phyloP scores from a whole-genome alignment of 768 basidiomycete species.

The Trametes punicea region DNA sequence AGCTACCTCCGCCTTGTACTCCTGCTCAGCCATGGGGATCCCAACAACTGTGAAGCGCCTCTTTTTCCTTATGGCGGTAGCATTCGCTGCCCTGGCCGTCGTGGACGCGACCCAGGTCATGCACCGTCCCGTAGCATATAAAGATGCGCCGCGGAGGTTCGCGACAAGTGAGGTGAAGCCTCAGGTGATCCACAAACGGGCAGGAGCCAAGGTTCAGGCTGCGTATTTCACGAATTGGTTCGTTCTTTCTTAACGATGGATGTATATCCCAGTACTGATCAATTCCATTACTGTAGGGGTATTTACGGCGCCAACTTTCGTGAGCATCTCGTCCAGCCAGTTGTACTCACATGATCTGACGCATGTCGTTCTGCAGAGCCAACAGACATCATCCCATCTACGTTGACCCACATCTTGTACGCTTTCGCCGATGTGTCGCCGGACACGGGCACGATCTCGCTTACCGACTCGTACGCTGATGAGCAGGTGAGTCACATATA shows the following conservation, averaged over 20 bases:
- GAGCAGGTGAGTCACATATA: conserved; percentile 42
- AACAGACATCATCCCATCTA: conserved; percentile 52
- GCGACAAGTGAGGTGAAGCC: conserved; percentile 32
- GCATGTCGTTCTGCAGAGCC: conserved; percentile 45
- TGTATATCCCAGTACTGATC: neutral
- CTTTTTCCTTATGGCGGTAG: conserved; percentile 16
- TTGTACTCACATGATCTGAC: neutral
- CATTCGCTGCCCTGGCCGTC: conserved; percentile 19
- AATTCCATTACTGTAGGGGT: conserved; percentile 20
- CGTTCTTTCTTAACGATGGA: neutral
- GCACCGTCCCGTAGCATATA: conserved; percentile 49
- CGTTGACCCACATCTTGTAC: conserved; percentile 76
- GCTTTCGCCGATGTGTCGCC: conserved; percentile 74
- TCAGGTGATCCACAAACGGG: conserved; percentile 40
- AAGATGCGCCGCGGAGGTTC: conserved; percentile 38
- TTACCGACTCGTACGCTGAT: conserved; percentile 77
- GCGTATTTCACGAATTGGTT: conserved; percentile 60
- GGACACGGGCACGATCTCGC: conserved; percentile 54
- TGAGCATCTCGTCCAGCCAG: conserved; percentile 9
- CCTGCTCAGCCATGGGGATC: conserved; percentile 14
- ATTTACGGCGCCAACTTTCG: conserved; percentile 34
- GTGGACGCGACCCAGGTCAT: conserved; percentile 46
- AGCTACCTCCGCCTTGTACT: neutral
- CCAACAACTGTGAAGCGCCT: conserved; percentile 13
- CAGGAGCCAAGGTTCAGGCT: conserved; percentile 24